Conservation (phyloP, 2,329 filamentous ascomycete genomes). For the Curvularia lunata region DNA sequence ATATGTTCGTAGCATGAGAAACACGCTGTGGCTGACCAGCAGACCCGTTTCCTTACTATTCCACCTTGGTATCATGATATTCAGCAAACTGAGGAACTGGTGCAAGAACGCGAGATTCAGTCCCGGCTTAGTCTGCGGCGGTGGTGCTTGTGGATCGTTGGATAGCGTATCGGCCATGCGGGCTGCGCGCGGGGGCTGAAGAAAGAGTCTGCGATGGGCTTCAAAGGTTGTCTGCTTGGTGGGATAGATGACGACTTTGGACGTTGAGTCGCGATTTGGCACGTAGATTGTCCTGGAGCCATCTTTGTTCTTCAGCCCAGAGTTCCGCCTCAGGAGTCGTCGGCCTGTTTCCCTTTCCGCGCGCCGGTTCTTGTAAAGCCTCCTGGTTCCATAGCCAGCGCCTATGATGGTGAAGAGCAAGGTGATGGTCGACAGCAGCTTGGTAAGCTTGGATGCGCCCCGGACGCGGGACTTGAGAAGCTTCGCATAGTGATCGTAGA, state of each 20-base stretch:
- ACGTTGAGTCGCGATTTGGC: constrained; percentile 84
- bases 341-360: constrained; percentile 83
- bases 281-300: constrained; percentile 95
- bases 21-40: constrained; percentile 84
- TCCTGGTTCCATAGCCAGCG: constrained; percentile 77
- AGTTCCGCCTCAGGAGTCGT: constrained; percentile 86
- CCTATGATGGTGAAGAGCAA: constrained; percentile 80
- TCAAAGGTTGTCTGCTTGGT: constrained; percentile 96
- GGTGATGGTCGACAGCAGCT: constrained; percentile 76
- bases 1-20: constrained; percentile 90
- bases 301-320: constrained; percentile 91
- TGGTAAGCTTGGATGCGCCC: constrained; percentile 72
- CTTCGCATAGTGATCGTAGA: constrained; percentile 58
- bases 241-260: constrained; percentile 87
- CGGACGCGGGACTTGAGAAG: constrained; percentile 60
- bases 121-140: constrained; percentile 88
- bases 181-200: constrained; percentile 86
- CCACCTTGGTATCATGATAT: constrained; percentile 97
- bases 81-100: constrained; percentile 93
- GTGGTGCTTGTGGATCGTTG: constrained; percentile 70
- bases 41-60: constrained; percentile 94
- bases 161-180: constrained; percentile 69
- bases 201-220: constrained; percentile 89
- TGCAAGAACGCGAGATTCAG: constrained; percentile 95
- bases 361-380: constrained; percentile 74